Evolutionary conservation across 1,284 basidiomycete species (phyloP), one percentile per base, ranked within the genome.

Genomic region (Lignosus rhinocerotis): DNA sequence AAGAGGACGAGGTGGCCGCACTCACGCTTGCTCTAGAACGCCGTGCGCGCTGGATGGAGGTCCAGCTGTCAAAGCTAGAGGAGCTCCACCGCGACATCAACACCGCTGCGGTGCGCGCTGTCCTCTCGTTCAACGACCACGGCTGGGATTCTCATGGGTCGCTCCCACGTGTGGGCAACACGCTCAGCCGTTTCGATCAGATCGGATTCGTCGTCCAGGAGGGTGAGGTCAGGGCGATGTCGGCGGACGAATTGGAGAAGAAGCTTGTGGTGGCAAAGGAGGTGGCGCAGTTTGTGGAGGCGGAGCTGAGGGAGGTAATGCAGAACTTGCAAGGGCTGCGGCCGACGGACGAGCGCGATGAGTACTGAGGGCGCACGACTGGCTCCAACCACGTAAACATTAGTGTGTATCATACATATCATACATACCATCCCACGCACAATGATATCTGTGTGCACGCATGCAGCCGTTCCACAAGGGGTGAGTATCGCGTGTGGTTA

Each of bases 11-110:
- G 70, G 90, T 92, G 6, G 87, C 87, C 2, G 86, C 87, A n/a
- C 75, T 92, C 61, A 92, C 90, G 0, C 76, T 88, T 49, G 90
- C 90, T 9, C 80, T 93, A 49, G 91, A 93, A 70, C 87, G 89
- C 57, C 87, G 91, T 16, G 91, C 90, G 17, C 82, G 90, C 45
- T 93, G 91, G 91, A 93, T 93, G 91, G 90, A 93, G 73, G 87
- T 91, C 31, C 91, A 93, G 69, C 73, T 93, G 16, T 90, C 89
- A 1, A 92, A 93, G 70, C 77, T 93, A 44, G 90, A 93, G 71
- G 90, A 92, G 67, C 77, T 93, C 31, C 90, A 93, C 67, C 87
- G 89, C 12, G 90, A 93, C 65, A 92, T 93, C 72, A 93, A 93
- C 71, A 89, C 84, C 1, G 90, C 91, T 6, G 91, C 91, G 6